Evolutionary conservation across 164 flowering plant genomes (phyloP).

Genomic region (Aristolochia californica): DNA sequence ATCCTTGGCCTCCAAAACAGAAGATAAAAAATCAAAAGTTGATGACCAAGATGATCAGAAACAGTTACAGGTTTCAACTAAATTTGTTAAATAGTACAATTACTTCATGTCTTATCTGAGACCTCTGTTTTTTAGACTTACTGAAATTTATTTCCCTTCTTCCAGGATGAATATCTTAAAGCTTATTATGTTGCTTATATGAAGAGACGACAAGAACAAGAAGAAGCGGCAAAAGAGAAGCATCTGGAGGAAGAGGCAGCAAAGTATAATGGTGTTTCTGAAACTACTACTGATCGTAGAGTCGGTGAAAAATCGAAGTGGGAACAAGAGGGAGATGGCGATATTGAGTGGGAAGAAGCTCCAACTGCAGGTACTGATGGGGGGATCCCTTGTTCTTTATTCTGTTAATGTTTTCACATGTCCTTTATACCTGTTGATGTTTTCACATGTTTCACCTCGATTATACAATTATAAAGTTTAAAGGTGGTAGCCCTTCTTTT

Average conservation of each 20-base stretch:
- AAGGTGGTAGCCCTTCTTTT: neutral
- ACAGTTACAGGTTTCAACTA: slow-evolving; percentile 41
- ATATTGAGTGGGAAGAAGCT: slow-evolving; percentile 83
- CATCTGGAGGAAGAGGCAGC: slow-evolving; percentile 20
- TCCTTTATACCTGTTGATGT: neutral
- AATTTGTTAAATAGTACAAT: slow-evolving; percentile 1
- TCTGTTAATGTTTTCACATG: neutral
- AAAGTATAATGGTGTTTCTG: slow-evolving; percentile 12
- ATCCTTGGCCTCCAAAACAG: slow-evolving; percentile 26
- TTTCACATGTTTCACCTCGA: neutral
- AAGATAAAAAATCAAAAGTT: slow-evolving; percentile 55
- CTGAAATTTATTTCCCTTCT: neutral
- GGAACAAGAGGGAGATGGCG: slow-evolving; percentile 48
- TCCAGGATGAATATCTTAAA: slow-evolving; percentile 75
- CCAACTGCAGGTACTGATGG: slow-evolving; percentile 42
- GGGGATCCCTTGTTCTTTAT: neutral
- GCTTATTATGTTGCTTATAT: slow-evolving; percentile 81
- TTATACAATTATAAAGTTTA: neutral
- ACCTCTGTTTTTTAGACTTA: neutral
- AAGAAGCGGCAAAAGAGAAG: slow-evolving; percentile 32
- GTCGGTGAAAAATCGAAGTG: slow-evolving; percentile 82
- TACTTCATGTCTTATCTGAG: neutral
- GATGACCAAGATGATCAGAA: slow-evolving; percentile 32
- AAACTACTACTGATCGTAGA: slow-evolving; percentile 36
- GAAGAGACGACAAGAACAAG: slow-evolving; percentile 48